These are phyloP conservation scores for Protea cynaroides DNA, from an alignment of 164 flowering plant genomes.

Conservation along the genomic window DNA sequence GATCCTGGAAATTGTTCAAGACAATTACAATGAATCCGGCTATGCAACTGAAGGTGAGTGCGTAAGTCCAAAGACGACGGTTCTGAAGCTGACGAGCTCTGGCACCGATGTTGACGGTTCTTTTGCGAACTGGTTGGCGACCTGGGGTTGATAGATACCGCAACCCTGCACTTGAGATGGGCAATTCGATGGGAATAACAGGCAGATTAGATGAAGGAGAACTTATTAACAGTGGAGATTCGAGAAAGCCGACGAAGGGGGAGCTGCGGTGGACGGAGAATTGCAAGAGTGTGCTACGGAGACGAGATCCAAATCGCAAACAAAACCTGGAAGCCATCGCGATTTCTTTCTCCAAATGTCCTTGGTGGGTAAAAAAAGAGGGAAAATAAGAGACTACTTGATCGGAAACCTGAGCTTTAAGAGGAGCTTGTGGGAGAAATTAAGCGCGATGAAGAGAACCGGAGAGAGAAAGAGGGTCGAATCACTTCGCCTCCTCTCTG, in stretches of 20 bases:
- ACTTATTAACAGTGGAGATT: slow-evolving; percentile 6
- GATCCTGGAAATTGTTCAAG: slow-evolving; percentile 70
- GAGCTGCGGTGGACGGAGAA: slow-evolving; percentile 1
- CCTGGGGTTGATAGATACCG: slow-evolving; percentile 53
- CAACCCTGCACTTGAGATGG: slow-evolving; percentile 9
- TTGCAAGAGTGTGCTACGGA: not conserved
- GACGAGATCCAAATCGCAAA: slow-evolving; percentile 10
- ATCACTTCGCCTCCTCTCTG: too few species aligned
- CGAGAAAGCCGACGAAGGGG: not conserved
- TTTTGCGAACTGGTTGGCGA: slow-evolving; percentile 33
- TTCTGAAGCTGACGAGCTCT: slow-evolving; percentile 78
- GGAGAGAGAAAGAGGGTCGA: too few species aligned
- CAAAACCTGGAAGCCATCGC: slow-evolving; percentile 10
- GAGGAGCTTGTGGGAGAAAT: too few species aligned
- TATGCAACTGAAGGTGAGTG: slow-evolving; percentile 61
- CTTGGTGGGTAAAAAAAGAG: not conserved
- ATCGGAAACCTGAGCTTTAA: too few species aligned
- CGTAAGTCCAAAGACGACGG: slow-evolving; percentile 88
- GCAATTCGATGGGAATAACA: slow-evolving; percentile 5
- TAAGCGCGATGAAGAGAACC: too few species aligned
- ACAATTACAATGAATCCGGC: slow-evolving; percentile 74
- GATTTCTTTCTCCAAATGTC: too few species aligned
- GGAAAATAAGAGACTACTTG: not conserved
- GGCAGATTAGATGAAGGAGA: not conserved
- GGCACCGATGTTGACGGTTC: slow-evolving; percentile 60